Evolutionary conservation across 768 basidiomycete genomes (phyloP).

Genomic region (Inosperma sp.): DNA sequence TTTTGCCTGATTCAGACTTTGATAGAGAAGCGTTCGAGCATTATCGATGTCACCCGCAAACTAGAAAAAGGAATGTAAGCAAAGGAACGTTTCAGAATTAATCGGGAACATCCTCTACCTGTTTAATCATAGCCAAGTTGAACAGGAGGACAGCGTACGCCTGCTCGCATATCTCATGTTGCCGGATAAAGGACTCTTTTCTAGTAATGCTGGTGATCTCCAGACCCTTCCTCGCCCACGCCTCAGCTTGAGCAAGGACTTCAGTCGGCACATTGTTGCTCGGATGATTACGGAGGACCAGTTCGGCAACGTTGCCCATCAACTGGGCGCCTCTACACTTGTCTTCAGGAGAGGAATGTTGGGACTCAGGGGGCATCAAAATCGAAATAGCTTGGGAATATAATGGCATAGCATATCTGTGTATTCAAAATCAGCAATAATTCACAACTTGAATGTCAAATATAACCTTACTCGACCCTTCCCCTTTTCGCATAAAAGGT

Average conservation of each 20-base stretch:
- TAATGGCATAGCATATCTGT: conserved; percentile 58
- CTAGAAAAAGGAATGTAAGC: conserved; percentile 27
- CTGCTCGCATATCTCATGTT: conserved; percentile 44
- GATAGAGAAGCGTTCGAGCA: conserved; percentile 30
- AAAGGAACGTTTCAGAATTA: too few relatives aligned
- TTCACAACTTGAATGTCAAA: background rate
- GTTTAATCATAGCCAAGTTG: conserved; percentile 54
- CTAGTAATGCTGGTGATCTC: conserved; percentile 29
- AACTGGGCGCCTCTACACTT: conserved; percentile 52
- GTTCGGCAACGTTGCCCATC: conserved; percentile 43
- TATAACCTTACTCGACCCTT: conserved; percentile 46
- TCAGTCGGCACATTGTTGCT: conserved; percentile 26
- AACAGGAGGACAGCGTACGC: conserved; percentile 55
- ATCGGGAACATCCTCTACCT: too few relatives aligned
- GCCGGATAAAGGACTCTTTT: conserved; percentile 19
- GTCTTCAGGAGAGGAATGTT: conserved; percentile 40
- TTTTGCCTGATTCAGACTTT: conserved; percentile 36
- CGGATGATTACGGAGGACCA: conserved; percentile 33
- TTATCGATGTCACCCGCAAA: conserved; percentile 35
- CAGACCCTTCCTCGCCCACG: conserved; percentile 51
- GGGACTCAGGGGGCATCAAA: conserved; percentile 47
- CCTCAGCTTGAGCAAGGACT: conserved; percentile 45
- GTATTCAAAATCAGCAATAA: background rate
- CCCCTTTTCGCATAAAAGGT: conserved; percentile 54
- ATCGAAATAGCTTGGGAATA: conserved; percentile 64